These are phyloP conservation scores for Boletus tylopilopsis DNA, from an alignment of 768 basidiomycete species.

Conservation along the genomic window DNA sequence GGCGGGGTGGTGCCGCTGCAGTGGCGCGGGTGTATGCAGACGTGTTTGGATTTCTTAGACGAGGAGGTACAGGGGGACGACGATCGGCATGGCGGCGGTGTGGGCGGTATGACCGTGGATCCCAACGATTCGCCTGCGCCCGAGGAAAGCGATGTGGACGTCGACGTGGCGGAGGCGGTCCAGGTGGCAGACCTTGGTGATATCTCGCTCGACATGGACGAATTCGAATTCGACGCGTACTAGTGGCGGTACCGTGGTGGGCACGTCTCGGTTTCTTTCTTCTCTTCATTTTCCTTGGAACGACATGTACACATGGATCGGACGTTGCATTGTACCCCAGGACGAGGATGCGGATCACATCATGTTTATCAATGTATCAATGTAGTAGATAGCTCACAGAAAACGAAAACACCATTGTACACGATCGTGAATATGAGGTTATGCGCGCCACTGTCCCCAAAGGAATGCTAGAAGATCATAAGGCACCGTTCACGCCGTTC, in stretches of 20 bases:
- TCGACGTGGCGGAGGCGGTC: conserved; percentile 18
- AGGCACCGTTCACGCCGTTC: conserved; percentile 29
- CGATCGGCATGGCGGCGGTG: neutral
- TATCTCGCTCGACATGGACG: conserved; percentile 20
- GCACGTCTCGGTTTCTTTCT: too few relatives aligned
- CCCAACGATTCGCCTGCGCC: neutral
- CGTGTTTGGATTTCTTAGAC: conserved; percentile 62
- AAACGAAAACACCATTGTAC: too few relatives aligned
- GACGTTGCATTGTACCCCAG: conserved; percentile 9
- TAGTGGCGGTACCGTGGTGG: too few relatives aligned
- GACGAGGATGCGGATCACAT: neutral
- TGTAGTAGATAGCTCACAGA: too few relatives aligned
- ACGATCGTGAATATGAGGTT: too few relatives aligned
- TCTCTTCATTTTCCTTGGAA: neutral
- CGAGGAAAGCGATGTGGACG: conserved; percentile 12
- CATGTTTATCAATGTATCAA: conserved; percentile 1
- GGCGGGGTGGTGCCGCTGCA: conserved; percentile 54
- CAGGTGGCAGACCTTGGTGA: conserved; percentile 19
- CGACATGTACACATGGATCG: neutral
- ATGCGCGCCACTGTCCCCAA: too few relatives aligned
- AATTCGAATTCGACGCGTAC: too few relatives aligned
- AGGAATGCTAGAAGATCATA: too few relatives aligned
- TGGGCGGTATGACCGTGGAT: neutral
- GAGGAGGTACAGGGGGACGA: neutral
- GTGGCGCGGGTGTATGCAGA: conserved; percentile 66